Conservation (phyloP, 1,284 basidiomycete genomes). For the Trametes hirsuta region DNA sequence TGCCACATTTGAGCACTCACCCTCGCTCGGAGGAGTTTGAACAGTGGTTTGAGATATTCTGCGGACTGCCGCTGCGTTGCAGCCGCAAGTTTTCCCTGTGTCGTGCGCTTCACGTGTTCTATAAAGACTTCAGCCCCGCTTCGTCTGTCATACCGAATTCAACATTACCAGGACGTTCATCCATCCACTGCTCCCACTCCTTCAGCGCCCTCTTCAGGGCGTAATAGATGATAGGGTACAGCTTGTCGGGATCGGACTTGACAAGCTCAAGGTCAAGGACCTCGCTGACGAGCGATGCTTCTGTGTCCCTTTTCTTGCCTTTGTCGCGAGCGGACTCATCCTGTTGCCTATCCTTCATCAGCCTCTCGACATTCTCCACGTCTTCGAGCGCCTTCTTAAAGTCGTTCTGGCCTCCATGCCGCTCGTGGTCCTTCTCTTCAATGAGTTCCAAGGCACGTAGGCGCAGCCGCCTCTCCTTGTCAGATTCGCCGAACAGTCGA, state of each 20-base stretch:
- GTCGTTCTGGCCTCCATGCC: constrained; percentile 86
- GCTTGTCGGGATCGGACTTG: constrained; percentile 92
- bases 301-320: constrained; percentile 69
- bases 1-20: constrained; percentile 49
- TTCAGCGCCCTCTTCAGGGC: constrained; percentile 91
- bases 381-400: constrained; percentile 93
- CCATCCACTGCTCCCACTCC: constrained; percentile 96
- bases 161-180: constrained; percentile 79
- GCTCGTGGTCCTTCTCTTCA: constrained; percentile 82
- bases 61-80: constrained; percentile 96
- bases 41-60: constrained; percentile 95
- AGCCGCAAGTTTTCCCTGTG: constrained; percentile 91
- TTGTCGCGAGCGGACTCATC: constrained; percentile 41
- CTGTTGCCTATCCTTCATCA: constrained; percentile 58
- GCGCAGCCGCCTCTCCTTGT: constrained; percentile 90
- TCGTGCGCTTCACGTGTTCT: constrained; percentile 83
- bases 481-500: constrained; percentile 92
- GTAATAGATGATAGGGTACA: constrained; percentile 98
- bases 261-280: constrained; percentile 81
- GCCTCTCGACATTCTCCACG: constrained; percentile 84
- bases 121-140: neutral
- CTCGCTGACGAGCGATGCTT: constrained; percentile 48
- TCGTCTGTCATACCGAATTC: neutral
- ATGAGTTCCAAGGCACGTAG: constrained; percentile 93
- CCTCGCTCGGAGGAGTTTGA: constrained; percentile 86